A percentile compares a stretch with the other conserved stretches of the same genome.
Evolutionary conservation across 2,329 filamentous ascomycete genomes (phyloP).

Genomic region (Fusarium palustre): DNA sequence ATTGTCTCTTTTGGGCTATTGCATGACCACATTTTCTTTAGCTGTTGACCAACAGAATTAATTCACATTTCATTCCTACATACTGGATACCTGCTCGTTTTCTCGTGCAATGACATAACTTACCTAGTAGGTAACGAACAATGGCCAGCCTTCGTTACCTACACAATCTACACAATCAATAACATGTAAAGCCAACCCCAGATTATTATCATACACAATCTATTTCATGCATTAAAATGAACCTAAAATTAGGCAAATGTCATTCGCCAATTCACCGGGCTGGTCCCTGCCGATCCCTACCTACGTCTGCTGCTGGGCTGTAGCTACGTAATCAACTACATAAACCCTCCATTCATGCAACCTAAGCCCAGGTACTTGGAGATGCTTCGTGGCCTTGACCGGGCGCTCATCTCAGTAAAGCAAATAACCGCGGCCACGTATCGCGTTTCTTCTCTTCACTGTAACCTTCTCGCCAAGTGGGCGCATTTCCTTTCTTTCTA

Average conservation of each 20-base stretch:
- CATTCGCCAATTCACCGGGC: slow-evolving; percentile 3
- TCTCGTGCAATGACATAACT: background rate
- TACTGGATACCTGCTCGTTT: background rate
- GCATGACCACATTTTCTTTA: slow-evolving; percentile 12
- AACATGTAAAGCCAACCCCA: background rate
- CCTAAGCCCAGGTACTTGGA: slow-evolving; percentile 6
- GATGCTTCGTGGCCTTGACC: slow-evolving; percentile 41
- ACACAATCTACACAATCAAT: background rate
- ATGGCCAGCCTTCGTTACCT: background rate
- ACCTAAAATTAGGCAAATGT: slow-evolving; percentile 5
- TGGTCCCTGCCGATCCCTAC: slow-evolving; percentile 38
- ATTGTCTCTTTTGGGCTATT: background rate
- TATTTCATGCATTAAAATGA: background rate
- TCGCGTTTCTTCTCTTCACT: slow-evolving; percentile 2
- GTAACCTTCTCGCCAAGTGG: slow-evolving; percentile 3
- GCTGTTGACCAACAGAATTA: slow-evolving; percentile 5
- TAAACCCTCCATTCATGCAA: slow-evolving; percentile 9
- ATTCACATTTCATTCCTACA: slow-evolving; percentile 3
- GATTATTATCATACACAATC: background rate
- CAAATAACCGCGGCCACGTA: slow-evolving; percentile 21
- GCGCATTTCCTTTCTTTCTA: slow-evolving; percentile 5
- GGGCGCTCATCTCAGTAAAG: background rate
- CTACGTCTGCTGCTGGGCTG: background rate
- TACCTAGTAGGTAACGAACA: background rate
- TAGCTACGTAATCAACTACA: slow-evolving; percentile 36